Conservation (phyloP, 768 basidiomycete species). For the Baorangia bicolor region DNA sequence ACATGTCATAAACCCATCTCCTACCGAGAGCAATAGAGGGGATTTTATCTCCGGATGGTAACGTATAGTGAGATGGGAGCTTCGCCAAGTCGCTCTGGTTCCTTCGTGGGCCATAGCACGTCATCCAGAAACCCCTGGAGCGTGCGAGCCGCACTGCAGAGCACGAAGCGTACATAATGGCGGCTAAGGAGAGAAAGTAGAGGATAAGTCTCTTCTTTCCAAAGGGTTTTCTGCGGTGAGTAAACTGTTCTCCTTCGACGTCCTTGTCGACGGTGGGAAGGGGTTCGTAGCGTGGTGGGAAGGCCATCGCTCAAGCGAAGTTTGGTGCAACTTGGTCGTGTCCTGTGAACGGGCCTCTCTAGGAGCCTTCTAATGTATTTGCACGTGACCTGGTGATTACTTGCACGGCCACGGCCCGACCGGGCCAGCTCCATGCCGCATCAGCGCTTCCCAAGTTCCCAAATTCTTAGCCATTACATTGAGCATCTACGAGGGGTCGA, state of each 20-base stretch:
- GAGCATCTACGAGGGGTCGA: too few species aligned
- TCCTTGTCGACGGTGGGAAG: constrained; percentile 21
- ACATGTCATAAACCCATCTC: neutral
- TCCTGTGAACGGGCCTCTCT: neutral
- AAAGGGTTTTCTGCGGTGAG: neutral
- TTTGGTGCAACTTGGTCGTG: neutral
- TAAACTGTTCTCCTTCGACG: constrained; percentile 1
- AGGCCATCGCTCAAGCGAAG: constrained; percentile 14
- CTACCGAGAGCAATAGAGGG: constrained; percentile 66
- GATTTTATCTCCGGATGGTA: constrained; percentile 68
- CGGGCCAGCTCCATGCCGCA: too few species aligned
- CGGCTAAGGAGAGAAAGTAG: constrained; percentile 16
- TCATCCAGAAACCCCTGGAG: constrained; percentile 19
- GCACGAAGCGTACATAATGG: constrained; percentile 24
- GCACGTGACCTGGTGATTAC: too few species aligned
- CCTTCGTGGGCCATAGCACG: constrained; percentile 21
- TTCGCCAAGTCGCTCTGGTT: constrained; percentile 20
- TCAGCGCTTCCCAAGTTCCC: too few species aligned
- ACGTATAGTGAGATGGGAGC: constrained; percentile 49
- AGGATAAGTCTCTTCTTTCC: constrained; percentile 27
- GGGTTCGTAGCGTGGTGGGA: constrained; percentile 27
- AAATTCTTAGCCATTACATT: too few species aligned
- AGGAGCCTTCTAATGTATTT: too few species aligned
- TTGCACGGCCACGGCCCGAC: too few species aligned
- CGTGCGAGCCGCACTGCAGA: constrained; percentile 20